A percentile compares a stretch with the other conserved stretches of the same genome.
phyloP scores from a whole-genome alignment of 805 yeast genomes.

The Scheffersomyces amazonensis region DNA sequence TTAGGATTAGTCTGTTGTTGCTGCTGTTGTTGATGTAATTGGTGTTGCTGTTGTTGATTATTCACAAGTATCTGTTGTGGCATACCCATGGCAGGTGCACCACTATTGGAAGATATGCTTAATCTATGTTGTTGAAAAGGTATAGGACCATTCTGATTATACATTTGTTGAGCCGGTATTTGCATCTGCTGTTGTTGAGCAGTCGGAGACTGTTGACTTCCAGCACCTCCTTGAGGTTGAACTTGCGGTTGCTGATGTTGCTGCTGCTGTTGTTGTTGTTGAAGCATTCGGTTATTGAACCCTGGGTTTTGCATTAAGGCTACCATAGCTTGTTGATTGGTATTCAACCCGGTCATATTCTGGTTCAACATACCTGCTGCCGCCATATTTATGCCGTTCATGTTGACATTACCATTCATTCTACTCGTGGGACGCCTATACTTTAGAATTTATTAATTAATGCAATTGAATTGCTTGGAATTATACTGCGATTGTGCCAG shows the following conservation, averaged over 20 bases:
- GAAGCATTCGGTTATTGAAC: conserved; percentile 7
- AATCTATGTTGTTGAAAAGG: conserved; percentile 7
- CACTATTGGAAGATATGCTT: background rate
- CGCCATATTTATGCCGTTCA: conserved; percentile 3
- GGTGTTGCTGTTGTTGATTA: conserved; percentile 7
- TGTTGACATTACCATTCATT: background rate
- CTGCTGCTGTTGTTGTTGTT: conserved; percentile 10
- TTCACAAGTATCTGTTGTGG: conserved; percentile 5
- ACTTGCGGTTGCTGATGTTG: conserved; percentile 15
- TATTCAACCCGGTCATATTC: conserved; percentile 5
- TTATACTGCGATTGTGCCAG: too few relatives aligned
- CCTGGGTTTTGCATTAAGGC: conserved; percentile 10
- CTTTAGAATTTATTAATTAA: too few relatives aligned
- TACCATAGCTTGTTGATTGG: conserved; percentile 8
- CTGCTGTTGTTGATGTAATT: conserved; percentile 1
- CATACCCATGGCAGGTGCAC: background rate
- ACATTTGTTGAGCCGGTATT: conserved; percentile 18
- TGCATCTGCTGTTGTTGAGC: conserved; percentile 22
- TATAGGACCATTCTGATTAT: conserved; percentile 11
- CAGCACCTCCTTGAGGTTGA: conserved; percentile 10
- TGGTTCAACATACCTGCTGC: background rate
- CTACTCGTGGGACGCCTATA: too few relatives aligned
- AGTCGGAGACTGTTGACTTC: conserved; percentile 8
- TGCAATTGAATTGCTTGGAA: too few relatives aligned
- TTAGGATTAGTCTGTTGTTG: background rate